Evolutionary conservation across 345 rosid genomes (phyloP), one percentile per base, ranked within the genome.

Genomic region (Euphorbia peplus): DNA sequence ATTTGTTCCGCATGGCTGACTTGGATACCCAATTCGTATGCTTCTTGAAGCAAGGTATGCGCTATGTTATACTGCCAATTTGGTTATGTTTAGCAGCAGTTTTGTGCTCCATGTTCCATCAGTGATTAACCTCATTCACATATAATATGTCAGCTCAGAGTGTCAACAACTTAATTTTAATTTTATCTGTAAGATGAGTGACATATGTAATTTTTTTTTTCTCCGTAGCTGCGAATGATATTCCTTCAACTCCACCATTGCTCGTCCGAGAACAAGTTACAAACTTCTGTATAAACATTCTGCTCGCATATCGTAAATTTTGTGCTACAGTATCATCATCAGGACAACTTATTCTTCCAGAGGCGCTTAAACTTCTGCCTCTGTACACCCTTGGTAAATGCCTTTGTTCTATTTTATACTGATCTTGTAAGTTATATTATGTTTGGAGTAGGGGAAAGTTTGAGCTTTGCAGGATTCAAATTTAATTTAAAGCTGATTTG

Each of bases 291-390:
- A 73, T 86, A 82, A 91, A 78, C 78, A 79, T 86, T 77, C 82
- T 95, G 76, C 86, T 80, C 64, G 77, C 99, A 16, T 95, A 95
- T 62, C 96, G 99, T 61, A 90, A 90, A 76, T 95, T 90, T 70
- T 95, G 99, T 74, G 98, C 99, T 5, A 88, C 99, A 19, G 97
- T 95, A 64, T 87, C 96, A 66, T 88, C 96, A 62, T 70, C 92
- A 12, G 99, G 99, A 68, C 99, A 95, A 71, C 97, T 95, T 70
- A 90, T 91, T 79, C 96, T 95, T 67, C 98, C 99, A 18, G 99
- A 95, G 82, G 96, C 98, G 28, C 98, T 95, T 54, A 95, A 91
- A 78, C 96, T 95, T 76, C 85, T 90, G 69, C 98, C 99, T 69
- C 76, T 95, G 4, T 91, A 91, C 78, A 85, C 90, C 70, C 92